Evolutionary conservation across 176 grass and related monocot species (phyloP).

Genomic region (Avena insularis): DNA sequence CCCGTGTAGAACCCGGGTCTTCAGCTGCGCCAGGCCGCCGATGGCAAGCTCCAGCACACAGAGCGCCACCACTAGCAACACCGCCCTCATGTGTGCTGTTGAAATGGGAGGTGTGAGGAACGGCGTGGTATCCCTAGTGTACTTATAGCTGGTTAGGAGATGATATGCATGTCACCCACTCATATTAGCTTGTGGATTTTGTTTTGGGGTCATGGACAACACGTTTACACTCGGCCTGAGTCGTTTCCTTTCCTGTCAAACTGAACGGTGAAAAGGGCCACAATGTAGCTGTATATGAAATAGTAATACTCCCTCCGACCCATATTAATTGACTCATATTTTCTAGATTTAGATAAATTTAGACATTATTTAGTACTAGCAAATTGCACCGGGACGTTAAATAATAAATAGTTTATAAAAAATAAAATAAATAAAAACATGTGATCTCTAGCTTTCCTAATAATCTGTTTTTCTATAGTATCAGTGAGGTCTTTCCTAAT

Average conservation of each 20-base stretch:
- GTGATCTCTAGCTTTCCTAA: too few relatives aligned
- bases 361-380: too few relatives aligned
- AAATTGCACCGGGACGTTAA: too few relatives aligned
- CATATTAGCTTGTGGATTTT: not conserved
- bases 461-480: too few relatives aligned
- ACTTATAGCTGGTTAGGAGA: not conserved
- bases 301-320: too few relatives aligned
- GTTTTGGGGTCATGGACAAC: not conserved
- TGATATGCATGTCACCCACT: not conserved
- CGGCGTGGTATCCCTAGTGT: not conserved
- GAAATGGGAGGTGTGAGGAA: too few relatives aligned
- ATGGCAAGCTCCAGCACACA: not conserved
- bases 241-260: not conserved
- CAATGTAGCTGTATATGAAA: not conserved
- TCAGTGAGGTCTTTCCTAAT: too few relatives aligned
- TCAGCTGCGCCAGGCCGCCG: not conserved
- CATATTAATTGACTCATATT: too few relatives aligned
- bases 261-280: not conserved
- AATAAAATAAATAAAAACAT: too few relatives aligned
- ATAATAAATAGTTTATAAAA: too few relatives aligned
- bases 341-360: too few relatives aligned
- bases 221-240: constrained; percentile 7
- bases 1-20: not conserved
- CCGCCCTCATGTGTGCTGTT: not conserved
- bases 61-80: not conserved